Base-by-base conservation (phyloP, 2,329 filamentous ascomycete species). In the Intubia oerlemansii region DNA sequence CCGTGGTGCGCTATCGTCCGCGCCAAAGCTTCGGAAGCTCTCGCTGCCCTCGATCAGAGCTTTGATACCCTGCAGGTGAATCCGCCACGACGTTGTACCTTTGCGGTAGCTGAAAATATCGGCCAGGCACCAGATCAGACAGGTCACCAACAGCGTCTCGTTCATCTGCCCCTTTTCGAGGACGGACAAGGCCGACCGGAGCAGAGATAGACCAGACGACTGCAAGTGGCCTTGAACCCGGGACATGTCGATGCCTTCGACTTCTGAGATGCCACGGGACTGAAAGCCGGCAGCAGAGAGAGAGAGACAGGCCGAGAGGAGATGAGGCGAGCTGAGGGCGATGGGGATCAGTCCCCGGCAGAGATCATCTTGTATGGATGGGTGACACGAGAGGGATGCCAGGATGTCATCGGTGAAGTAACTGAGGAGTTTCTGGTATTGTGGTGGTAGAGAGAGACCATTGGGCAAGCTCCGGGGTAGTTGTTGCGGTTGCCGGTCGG, bases 371-470 rank as follows among this genome's bases (percentile, higher is more conserved):
- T 36, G 34, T 27, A 36, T 33, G n/a, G 31, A 29, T 3, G 31
- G 31, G 10, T 36, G 29, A 2, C 25, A 24, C 10, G 34, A 36
- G 7, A 36, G 21, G 2, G 34, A 32, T 3, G 34, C 25, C 13
- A 36, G 18, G 7, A 36, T 20, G 25, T 36, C 32, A 9, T 22
- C n/a, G 2, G 31, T 25, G 27, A 36, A 36, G 31, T 36, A 36
- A 24, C 32, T 19, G 14, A 36, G 32, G 10, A 36, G 27, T 2
- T 25, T 27, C 11, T 28, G 34, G 31, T 36, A 36, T 7, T 16
- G 28, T n/a, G 31, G 31, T 4, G 34, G 16, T 4, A 36, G 26
- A 3, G 27, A 23, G 5, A 36, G 20, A 22, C 34, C 34, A 12
- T 32, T 32, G 27, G 34, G 25, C 15, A 33, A 29, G 9, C 25